These are phyloP conservation scores for Myrmaecium sp. DNA, from an alignment of 2,329 filamentous ascomycete genomes.

Conservation along the genomic window DNA sequence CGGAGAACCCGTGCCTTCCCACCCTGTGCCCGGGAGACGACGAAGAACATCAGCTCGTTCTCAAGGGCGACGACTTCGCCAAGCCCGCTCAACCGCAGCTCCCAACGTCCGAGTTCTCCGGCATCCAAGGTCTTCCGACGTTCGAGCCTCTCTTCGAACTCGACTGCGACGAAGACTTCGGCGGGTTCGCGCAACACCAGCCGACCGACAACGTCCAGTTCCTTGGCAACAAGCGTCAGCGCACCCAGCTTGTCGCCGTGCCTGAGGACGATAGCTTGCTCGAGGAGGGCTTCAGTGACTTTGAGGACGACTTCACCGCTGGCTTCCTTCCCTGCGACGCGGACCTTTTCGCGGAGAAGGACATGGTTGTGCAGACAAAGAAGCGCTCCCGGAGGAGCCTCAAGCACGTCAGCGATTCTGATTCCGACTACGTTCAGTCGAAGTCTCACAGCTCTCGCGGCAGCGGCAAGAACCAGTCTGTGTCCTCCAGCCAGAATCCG, in stretches of 20 bases:
- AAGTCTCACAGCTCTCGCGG: slow-evolving; percentile 17
- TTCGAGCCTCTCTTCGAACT: slow-evolving; percentile 83
- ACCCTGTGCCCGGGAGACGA: slow-evolving; percentile 45
- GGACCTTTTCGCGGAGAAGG: slow-evolving; percentile 21
- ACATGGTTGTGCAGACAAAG: slow-evolving; percentile 11
- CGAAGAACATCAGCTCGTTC: slow-evolving; percentile 38
- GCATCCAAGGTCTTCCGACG: slow-evolving; percentile 42
- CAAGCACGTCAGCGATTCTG: slow-evolving; percentile 17
- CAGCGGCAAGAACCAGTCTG: slow-evolving; percentile 15
- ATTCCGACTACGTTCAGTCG: slow-evolving; percentile 17
- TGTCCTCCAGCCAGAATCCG: slow-evolving; percentile 18
- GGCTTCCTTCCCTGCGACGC: slow-evolving; percentile 46
- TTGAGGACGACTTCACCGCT: slow-evolving; percentile 50
- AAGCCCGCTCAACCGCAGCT: slow-evolving; percentile 10
- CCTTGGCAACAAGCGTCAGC: slow-evolving; percentile 51
- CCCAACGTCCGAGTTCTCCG: slow-evolving; percentile 28
- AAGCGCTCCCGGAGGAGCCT: slow-evolving; percentile 13
- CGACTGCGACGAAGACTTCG: slow-evolving; percentile 78
- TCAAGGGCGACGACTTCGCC: slow-evolving; percentile 27
- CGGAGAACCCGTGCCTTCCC: slow-evolving; percentile 49
- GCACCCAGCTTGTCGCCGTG: slow-evolving; percentile 48
- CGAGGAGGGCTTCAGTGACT: slow-evolving; percentile 57
- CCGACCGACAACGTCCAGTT: slow-evolving; percentile 41
- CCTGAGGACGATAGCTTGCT: slow-evolving; percentile 60
- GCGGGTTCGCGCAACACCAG: slow-evolving; percentile 52